phyloP scores from a whole-genome alignment of 2,329 filamentous ascomycete genomes.

The Fonsecaea erecta region DNA sequence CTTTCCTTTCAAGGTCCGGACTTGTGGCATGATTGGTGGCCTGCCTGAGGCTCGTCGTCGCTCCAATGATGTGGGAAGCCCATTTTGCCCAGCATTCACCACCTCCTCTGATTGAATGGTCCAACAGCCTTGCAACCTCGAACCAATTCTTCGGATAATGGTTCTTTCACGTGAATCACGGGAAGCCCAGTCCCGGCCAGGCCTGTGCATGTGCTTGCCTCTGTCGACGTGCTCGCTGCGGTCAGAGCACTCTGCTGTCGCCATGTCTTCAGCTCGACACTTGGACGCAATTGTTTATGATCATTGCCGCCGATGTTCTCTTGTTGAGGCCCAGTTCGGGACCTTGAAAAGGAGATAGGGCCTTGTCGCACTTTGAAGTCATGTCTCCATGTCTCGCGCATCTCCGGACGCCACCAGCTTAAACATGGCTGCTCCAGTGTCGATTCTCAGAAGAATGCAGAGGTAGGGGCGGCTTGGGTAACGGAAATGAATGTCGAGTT shows the following conservation, averaged over 20 bases:
- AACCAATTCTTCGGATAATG: not conserved
- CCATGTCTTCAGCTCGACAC: not conserved
- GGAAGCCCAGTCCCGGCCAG: not conserved
- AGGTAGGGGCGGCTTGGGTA: not conserved
- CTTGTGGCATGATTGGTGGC: conserved; percentile 15
- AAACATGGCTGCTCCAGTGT: not conserved
- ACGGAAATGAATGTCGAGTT: not conserved
- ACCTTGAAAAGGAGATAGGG: not conserved
- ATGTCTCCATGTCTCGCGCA: not conserved
- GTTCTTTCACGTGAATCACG: not conserved
- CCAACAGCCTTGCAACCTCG: not conserved
- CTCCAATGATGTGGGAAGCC: not conserved
- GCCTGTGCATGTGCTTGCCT: not conserved
- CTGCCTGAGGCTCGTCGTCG: not conserved
- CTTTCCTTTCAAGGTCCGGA: no score
- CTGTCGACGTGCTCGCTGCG: not conserved
- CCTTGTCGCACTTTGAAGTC: not conserved
- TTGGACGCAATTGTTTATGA: not conserved
- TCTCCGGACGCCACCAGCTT: not conserved
- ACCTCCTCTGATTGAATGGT: not conserved
- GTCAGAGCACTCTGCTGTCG: not conserved
- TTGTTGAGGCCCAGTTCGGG: not conserved
- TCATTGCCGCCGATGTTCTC: not conserved
- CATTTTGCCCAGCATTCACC: not conserved
- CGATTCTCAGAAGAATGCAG: not conserved